Percentiles rank a stretch among this genome's conserved stretches.
phyloP scores from a whole-genome alignment of 2,329 filamentous ascomycete genomes.

The Aspergillus neoniger region DNA sequence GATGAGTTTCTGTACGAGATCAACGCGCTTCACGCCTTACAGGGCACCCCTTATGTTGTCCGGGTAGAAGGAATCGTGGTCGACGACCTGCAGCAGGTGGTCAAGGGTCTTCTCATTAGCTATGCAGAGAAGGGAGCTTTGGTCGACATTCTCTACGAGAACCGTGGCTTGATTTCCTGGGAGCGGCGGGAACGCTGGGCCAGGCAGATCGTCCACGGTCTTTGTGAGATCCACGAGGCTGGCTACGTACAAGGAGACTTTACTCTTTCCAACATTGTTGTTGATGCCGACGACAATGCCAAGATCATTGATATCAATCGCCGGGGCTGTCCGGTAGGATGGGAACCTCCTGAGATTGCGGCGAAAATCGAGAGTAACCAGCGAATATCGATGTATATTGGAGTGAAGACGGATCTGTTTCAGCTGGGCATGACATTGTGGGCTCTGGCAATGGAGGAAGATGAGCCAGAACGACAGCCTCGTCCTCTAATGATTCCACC shows the following conservation, averaged over 20 bases:
- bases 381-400: slow-evolving; percentile 94
- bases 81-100: slow-evolving; percentile 69
- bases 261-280: slow-evolving; percentile 94
- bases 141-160: slow-evolving; percentile 87
- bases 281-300: slow-evolving; percentile 79
- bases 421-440: slow-evolving; percentile 97
- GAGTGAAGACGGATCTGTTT: slow-evolving; percentile 94
- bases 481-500: slow-evolving; percentile 66
- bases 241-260: slow-evolving; percentile 98
- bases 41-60: slow-evolving; percentile 74
- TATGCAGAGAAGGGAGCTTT: slow-evolving; percentile 85
- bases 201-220: slow-evolving; percentile 81
- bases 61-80: slow-evolving; percentile 84
- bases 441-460: slow-evolving; percentile 82
- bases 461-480: slow-evolving; percentile 80
- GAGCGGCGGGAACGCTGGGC: slow-evolving; percentile 80
- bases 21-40: slow-evolving; percentile 82
- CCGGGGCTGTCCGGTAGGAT: slow-evolving; percentile 93
- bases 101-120: slow-evolving; percentile 87
- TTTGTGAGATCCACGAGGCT: slow-evolving; percentile 90
- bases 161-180: slow-evolving; percentile 66
- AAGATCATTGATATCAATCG: slow-evolving; percentile 99
- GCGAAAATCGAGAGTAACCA: slow-evolving; percentile 84
- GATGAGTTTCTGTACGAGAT: slow-evolving; percentile 98
- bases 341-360: slow-evolving; percentile 92